Conservation (phyloP, 495 filamentous ascomycete genomes). For the Pseudoneurospora amorphoporcata region DNA sequence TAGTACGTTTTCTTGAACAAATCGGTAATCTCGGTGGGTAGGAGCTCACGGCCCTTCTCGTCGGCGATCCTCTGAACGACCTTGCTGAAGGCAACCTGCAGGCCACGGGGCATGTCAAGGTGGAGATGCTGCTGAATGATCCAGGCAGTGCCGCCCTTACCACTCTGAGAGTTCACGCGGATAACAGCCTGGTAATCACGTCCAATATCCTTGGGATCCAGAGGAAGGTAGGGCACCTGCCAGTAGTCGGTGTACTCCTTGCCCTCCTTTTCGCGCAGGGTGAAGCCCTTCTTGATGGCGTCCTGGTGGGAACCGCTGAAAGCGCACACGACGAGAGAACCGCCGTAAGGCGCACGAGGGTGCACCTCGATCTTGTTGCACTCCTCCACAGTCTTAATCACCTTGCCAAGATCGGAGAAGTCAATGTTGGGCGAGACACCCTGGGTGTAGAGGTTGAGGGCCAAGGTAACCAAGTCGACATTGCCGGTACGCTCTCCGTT, state of each 20-base stretch:
- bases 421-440: slow-evolving; percentile 82
- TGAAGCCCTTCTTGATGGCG: slow-evolving; percentile 96
- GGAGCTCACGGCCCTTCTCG: slow-evolving; percentile 74
- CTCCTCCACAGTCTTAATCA: slow-evolving; percentile 85
- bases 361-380: slow-evolving; percentile 94
- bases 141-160: slow-evolving; percentile 94
- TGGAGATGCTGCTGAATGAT: slow-evolving; percentile 80
- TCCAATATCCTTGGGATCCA: slow-evolving; percentile 90
- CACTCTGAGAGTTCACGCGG: slow-evolving; percentile 91
- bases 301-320: slow-evolving; percentile 94
- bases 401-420: slow-evolving; percentile 79
- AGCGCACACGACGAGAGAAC: slow-evolving; percentile 76
- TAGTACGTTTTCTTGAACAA: slow-evolving; percentile 87
- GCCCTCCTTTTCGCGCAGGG: slow-evolving; percentile 49
- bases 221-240: slow-evolving; percentile 79
- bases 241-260: slow-evolving; percentile 51
- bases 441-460: slow-evolving; percentile 93
- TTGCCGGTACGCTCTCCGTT: slow-evolving; percentile 96
- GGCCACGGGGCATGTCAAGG: slow-evolving; percentile 83
- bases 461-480: slow-evolving; percentile 90
- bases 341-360: slow-evolving; percentile 80
- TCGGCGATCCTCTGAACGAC: slow-evolving; percentile 70
- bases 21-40: slow-evolving; percentile 67
- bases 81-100: slow-evolving; percentile 85
- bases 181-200: slow-evolving; percentile 96